Base-by-base conservation (phyloP, 1,139 yeast species). In the Hyphopichia fennica region DNA sequence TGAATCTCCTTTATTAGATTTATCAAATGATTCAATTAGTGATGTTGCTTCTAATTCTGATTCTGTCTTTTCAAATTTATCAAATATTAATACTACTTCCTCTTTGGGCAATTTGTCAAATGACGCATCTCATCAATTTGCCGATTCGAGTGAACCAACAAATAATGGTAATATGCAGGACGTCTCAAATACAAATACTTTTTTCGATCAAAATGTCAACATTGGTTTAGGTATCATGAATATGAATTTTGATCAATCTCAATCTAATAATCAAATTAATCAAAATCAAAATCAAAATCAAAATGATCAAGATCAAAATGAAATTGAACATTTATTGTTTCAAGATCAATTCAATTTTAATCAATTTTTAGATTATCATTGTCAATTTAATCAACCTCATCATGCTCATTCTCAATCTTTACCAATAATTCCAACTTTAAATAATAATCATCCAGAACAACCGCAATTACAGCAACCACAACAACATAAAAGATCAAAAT, bases 221-320 rank as follows among this genome's bases (percentile, higher is more conserved):
- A 33, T 57, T 37, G 66, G 65, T 5, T 58, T 61, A 43, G 66
- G 65, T 14, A 57, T 62, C 4, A 55, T 52, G 54, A 57, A 57
- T 32, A 42, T 58, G 40, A 65, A 50, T 41, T 39, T 43, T 45
- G 39, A 50, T 34, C 47, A 42, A 37, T 37, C 35, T 10, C 37
- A 41, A 16, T 39, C 33, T 25, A 43, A 41, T 40, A 37, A 39
- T 14, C 41, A 39, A 35, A 42, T 11, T 7, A 9, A 35, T 34
- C 47, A 41, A 38, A 40, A 41, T 25, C 38, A 42, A 29, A 43
- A 42, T 33, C 44, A 38, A 20, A 45, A 36, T 19, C 46, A 33
- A 33, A 44, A 37, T 19, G 41, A 13, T 15, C 29, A 34, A 10
- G 13, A 7, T 13, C n/a, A 22, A 10, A 22, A 17, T 22, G 33